A percentile compares a stretch with the other conserved stretches of the same genome.
Conservation (phyloP, 306 rosid genomes). For the Arachis hypogaea region DNA sequence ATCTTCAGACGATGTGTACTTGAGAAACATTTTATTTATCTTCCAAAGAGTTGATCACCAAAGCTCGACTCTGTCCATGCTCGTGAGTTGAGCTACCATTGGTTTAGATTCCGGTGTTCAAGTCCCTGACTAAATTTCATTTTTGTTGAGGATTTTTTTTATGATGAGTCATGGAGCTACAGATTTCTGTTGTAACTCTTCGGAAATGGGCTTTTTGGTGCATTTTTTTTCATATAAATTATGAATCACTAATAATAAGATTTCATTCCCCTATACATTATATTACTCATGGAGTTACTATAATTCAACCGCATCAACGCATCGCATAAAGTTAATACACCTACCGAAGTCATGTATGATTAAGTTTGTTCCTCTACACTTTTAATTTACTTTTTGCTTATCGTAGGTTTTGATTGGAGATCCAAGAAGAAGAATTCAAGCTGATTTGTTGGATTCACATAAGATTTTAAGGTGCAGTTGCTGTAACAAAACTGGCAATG, state of each 20-base stretch:
- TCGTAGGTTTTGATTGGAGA: slow-evolving; percentile 81
- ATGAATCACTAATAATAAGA: slow-evolving; percentile 10
- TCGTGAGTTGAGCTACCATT: slow-evolving; percentile 1
- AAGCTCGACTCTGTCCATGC: background rate
- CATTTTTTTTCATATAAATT: slow-evolving; percentile 14
- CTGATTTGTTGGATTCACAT: slow-evolving; percentile 78
- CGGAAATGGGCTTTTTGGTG: slow-evolving; percentile 13
- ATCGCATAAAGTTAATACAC: slow-evolving; percentile 21
- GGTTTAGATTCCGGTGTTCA: background rate
- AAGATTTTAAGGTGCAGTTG: slow-evolving; percentile 74
- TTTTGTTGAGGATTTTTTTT: background rate
- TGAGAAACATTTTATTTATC: background rate
- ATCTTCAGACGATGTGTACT: background rate
- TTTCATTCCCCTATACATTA: slow-evolving; percentile 18
- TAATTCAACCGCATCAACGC: slow-evolving; percentile 11
- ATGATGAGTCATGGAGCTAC: background rate
- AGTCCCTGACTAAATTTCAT: background rate
- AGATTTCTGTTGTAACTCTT: background rate
- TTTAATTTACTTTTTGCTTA: slow-evolving; percentile 25
- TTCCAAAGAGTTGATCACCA: slow-evolving; percentile 2
- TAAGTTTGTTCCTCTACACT: slow-evolving; percentile 24
- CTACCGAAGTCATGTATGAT: slow-evolving; percentile 12
- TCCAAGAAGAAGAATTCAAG: slow-evolving; percentile 87
- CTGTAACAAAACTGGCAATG: slow-evolving; percentile 63
- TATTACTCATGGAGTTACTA: slow-evolving; percentile 17